Evolutionary conservation across 1,139 yeast species (phyloP).

Genomic region (Sugiyamaella sp.): DNA sequence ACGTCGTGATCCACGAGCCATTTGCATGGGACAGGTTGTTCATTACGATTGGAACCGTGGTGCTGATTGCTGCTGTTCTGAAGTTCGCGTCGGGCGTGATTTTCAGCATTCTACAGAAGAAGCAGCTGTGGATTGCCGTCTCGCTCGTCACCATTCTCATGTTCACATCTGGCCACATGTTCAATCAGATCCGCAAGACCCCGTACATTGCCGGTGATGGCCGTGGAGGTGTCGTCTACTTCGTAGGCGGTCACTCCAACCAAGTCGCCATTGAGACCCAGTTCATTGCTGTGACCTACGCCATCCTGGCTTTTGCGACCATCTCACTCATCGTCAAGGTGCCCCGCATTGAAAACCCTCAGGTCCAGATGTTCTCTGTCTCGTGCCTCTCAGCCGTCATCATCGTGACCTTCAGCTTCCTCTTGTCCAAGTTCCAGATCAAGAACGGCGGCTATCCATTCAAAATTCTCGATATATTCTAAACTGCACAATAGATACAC

Average conservation of each 20-base stretch:
- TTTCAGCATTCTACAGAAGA: conserved; percentile 42
- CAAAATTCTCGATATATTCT: conserved; percentile 43
- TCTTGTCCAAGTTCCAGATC: conserved; percentile 55
- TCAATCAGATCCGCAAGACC: conserved; percentile 76
- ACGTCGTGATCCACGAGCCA: conserved; percentile 58
- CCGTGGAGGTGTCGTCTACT: conserved; percentile 62
- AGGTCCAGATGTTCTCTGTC: conserved; percentile 53
- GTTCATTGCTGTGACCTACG: conserved; percentile 47
- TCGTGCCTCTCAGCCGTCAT: conserved; percentile 46
- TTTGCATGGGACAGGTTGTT: conserved; percentile 55
- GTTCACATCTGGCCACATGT: conserved; percentile 92
- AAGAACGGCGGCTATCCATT: conserved; percentile 64
- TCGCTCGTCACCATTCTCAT: conserved; percentile 64
- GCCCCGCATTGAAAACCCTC: conserved; percentile 50
- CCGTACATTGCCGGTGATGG: conserved; percentile 66
- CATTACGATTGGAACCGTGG: conserved; percentile 48
- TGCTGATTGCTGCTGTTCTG: conserved; percentile 35
- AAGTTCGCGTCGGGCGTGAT: conserved; percentile 42
- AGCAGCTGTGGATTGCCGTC: conserved; percentile 67
- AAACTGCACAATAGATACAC: conserved; percentile 2
- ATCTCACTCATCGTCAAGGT: conserved; percentile 54
- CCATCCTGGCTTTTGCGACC: conserved; percentile 45
- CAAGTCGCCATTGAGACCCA: conserved; percentile 70
- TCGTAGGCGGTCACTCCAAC: conserved; percentile 66
- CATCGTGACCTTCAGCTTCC: conserved; percentile 52